Evolutionary conservation across 1,284 basidiomycete species (phyloP).

Genomic region (Microstroma glucosiphilum): DNA sequence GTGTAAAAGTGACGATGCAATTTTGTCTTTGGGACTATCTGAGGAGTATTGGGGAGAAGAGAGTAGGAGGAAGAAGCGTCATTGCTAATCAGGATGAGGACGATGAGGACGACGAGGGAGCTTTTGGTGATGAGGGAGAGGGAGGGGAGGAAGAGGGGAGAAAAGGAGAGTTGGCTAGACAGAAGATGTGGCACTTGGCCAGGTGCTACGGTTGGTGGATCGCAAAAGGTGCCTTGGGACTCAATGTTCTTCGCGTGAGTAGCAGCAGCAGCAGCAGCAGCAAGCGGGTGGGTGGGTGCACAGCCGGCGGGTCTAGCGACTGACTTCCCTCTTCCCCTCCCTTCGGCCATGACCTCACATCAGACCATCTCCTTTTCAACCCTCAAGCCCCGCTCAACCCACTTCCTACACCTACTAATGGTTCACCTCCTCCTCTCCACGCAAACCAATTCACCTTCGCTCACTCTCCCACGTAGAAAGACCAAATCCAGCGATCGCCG

Average conservation of each 20-base stretch:
- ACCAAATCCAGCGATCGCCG: not conserved
- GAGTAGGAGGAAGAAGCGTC: slow-evolving; percentile 57
- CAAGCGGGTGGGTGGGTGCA: no score
- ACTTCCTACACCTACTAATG: not conserved
- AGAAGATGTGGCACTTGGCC: slow-evolving; percentile 64
- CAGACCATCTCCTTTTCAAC: not conserved
- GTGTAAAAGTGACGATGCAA: slow-evolving; percentile 84
- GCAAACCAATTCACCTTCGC: not conserved
- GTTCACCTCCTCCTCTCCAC: not conserved
- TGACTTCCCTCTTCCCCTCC: no score
- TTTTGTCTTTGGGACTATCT: slow-evolving; percentile 97
- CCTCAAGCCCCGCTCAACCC: not conserved
- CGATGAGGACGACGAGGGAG: slow-evolving; percentile 56
- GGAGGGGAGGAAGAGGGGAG: slow-evolving; percentile 13
- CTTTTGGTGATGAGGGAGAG: slow-evolving; percentile 30
- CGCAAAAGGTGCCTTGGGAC: slow-evolving; percentile 64
- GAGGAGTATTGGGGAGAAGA: slow-evolving; percentile 76
- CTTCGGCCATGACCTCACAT: no score
- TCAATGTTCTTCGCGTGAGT: slow-evolving; percentile 66
- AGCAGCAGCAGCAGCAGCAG: no score
- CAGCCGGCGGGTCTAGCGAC: no score
- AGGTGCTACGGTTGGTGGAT: slow-evolving; percentile 77
- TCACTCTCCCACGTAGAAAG: not conserved
- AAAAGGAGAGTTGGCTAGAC: slow-evolving; percentile 4
- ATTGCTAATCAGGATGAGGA: slow-evolving; percentile 55